Conservation (phyloP, 768 basidiomycete species). For the Mycena sanguinolenta region DNA sequence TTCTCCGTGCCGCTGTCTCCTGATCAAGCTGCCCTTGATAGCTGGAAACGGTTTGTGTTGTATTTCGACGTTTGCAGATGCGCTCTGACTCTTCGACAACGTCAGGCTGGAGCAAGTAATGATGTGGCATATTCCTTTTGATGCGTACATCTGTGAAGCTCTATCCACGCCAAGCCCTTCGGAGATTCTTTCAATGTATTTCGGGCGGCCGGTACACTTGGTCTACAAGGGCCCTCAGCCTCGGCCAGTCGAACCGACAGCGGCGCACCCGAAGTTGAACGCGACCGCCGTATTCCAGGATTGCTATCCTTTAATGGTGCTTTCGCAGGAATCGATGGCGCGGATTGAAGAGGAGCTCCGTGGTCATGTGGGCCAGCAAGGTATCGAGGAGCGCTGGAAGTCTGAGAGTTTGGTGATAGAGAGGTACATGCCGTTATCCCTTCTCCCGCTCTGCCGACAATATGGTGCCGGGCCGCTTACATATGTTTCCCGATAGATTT, state of each 20-base stretch:
- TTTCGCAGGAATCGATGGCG: slow-evolving; percentile 71
- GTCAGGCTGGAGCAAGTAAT: slow-evolving; percentile 66
- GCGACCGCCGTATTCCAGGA: slow-evolving; percentile 76
- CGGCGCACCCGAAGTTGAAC: slow-evolving; percentile 68
- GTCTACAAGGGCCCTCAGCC: slow-evolving; percentile 74
- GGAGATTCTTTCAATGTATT: slow-evolving; percentile 68
- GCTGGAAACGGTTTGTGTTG: slow-evolving; percentile 69
- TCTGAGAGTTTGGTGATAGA: slow-evolving; percentile 66
- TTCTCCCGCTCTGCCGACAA: slow-evolving; percentile 25
- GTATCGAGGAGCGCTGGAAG: slow-evolving; percentile 66
- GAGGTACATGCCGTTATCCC: slow-evolving; percentile 56
- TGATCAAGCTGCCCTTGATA: slow-evolving; percentile 56
- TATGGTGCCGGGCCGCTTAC: slow-evolving; percentile 21
- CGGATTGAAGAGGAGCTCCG: slow-evolving; percentile 62
- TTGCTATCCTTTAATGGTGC: slow-evolving; percentile 75
- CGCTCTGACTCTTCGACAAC: background rate
- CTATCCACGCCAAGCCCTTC: slow-evolving; percentile 61
- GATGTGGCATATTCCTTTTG: slow-evolving; percentile 65
- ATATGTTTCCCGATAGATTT: slow-evolving; percentile 60
- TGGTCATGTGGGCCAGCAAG: slow-evolving; percentile 61
- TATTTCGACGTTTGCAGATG: slow-evolving; percentile 10
- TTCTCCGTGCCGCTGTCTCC: slow-evolving; percentile 75
- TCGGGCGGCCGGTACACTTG: slow-evolving; percentile 72
- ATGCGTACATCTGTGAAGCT: slow-evolving; percentile 76
- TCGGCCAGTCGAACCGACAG: slow-evolving; percentile 65